Base-by-base conservation (phyloP, 768 basidiomycete species). In the Scleroderma bovista region DNA sequence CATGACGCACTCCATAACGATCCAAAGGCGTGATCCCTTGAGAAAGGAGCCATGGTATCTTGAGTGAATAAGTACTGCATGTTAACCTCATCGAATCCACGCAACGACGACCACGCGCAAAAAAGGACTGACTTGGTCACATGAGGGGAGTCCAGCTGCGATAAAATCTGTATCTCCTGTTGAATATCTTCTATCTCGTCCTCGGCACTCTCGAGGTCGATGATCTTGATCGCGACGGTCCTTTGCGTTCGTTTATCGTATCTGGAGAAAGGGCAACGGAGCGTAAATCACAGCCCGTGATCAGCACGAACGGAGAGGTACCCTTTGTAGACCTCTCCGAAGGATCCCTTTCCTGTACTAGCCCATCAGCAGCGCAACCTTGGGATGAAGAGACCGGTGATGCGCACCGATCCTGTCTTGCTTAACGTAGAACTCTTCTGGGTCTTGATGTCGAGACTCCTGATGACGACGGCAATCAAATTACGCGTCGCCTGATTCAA, bases 151-250 rank as follows among this genome's bases (percentile, higher is more conserved):
- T 98, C 95, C 57, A 99, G 71, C 64, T 97, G 94, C 7, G 91
- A 93, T 13, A 99, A 80, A 54, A 99, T 98, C 69, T 96, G 92
- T 49, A 99, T 98, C 69, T 99, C 96, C 67, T 96, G 92, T 61
- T 98, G 93, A 52, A 99, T 98, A 71, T 98, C 96, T 67, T 98
- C 96, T 63, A 98, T 97, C 74, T 99, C 96, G 64, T 99, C 96
- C 69, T 98, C 96, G 46, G 96, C 96, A 63, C 90, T 93, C 70
- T 99, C 96, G 29, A 99, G 81, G 74, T 98, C 94, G 66, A 99
- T 98, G 60, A 98, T 95, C 84, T 94, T 99, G 76, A 99, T 98
- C 40, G 96, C 96, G 22, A 99, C 96, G 1, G 95, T 93, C 74
- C 87, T 88, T 68, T 93, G 90, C 22, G 94, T 96, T 51, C 92